Conservation (phyloP, 2,329 filamentous ascomycete genomes). For the Dryadomyces sulphureus region DNA sequence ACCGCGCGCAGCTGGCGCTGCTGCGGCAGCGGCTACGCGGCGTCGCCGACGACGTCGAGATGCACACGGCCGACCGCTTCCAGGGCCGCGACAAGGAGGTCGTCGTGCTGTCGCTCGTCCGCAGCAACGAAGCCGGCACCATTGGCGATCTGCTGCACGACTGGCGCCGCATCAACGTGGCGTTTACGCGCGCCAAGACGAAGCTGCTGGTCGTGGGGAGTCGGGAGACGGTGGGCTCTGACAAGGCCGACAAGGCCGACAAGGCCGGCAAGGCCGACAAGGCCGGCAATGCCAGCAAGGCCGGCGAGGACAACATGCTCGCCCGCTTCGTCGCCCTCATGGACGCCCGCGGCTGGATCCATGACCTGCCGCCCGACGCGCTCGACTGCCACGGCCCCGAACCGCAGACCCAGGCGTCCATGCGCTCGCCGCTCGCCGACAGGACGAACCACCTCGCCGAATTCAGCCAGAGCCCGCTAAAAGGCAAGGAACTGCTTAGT, state of each 20-base stretch:
- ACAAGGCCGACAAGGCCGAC: slow-evolving; percentile 33
- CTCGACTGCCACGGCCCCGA: slow-evolving; percentile 51
- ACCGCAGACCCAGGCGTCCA: slow-evolving; percentile 6
- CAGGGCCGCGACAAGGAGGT: slow-evolving; percentile 94
- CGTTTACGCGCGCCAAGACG: slow-evolving; percentile 81
- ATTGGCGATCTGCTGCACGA: slow-evolving; percentile 90
- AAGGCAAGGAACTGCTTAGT: too few species aligned
- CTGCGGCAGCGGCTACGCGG: slow-evolving; percentile 56
- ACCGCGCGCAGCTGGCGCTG: slow-evolving; percentile 78
- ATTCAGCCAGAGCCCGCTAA: too few species aligned
- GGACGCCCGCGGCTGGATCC: slow-evolving; percentile 63
- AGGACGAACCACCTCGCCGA: too few species aligned
- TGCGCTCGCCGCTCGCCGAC: slow-evolving; percentile 11
- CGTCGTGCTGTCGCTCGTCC: slow-evolving; percentile 72
- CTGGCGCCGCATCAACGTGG: slow-evolving; percentile 88
- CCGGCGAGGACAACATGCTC: slow-evolving; percentile 46
- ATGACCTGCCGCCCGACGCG: slow-evolving; percentile 52
- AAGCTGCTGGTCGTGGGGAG: slow-evolving; percentile 86
- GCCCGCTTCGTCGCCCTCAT: slow-evolving; percentile 63
- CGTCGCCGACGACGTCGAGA: slow-evolving; percentile 50
- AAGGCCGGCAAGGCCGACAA: slow-evolving; percentile 18
- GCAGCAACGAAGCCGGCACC: slow-evolving; percentile 64
- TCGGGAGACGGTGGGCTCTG: slow-evolving; percentile 47
- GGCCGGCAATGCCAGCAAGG: slow-evolving; percentile 20
- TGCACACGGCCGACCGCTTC: slow-evolving; percentile 94